Evolutionary conservation across 1,284 basidiomycete genomes (phyloP).

Genomic region (Vanrija humicola): DNA sequence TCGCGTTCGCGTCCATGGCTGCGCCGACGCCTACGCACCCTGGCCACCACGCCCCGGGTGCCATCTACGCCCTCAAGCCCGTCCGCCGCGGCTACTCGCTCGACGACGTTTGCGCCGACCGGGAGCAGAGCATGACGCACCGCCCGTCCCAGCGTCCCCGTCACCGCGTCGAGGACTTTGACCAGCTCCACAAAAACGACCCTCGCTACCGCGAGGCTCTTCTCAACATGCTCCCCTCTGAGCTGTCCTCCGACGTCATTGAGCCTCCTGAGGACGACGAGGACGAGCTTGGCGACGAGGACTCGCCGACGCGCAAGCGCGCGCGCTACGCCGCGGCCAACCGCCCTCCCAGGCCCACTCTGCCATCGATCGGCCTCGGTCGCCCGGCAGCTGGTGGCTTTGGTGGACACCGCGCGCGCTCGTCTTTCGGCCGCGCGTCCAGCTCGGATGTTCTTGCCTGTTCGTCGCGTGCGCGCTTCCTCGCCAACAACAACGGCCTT

Average conservation of each 20-base stretch:
- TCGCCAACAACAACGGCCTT: constrained; percentile 5
- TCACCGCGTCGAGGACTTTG: constrained; percentile 11
- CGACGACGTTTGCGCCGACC: constrained; percentile 21
- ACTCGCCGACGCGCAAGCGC: constrained; percentile 22
- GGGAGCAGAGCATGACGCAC: constrained; percentile 23
- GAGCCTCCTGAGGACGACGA: constrained; percentile 23
- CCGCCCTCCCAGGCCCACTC: constrained; percentile 13
- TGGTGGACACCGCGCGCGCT: constrained; percentile 12
- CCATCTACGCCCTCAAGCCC: constrained; percentile 12
- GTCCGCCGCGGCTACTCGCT: constrained; percentile 19
- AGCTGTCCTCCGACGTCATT: constrained; percentile 18
- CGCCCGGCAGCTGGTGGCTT: constrained; percentile 3
- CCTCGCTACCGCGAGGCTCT: constrained; percentile 21
- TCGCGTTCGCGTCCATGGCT: neutral
- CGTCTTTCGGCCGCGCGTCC: constrained; percentile 19
- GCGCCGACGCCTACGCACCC: constrained; percentile 6
- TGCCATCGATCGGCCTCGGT: constrained; percentile 17
- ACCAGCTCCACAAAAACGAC: constrained; percentile 22
- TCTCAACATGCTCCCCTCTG: constrained; percentile 19
- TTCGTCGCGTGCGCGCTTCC: constrained; percentile 19
- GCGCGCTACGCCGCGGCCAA: constrained; percentile 8
- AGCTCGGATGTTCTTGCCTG: constrained; percentile 18
- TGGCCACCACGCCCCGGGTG: neutral
- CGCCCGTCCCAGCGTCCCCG: constrained; percentile 13
- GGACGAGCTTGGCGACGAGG: constrained; percentile 14